Evolutionary conservation across 495 filamentous ascomycete genomes (phyloP), one percentile per base, ranked within the genome.

Genomic region (Penicillium cosmopolitanum): DNA sequence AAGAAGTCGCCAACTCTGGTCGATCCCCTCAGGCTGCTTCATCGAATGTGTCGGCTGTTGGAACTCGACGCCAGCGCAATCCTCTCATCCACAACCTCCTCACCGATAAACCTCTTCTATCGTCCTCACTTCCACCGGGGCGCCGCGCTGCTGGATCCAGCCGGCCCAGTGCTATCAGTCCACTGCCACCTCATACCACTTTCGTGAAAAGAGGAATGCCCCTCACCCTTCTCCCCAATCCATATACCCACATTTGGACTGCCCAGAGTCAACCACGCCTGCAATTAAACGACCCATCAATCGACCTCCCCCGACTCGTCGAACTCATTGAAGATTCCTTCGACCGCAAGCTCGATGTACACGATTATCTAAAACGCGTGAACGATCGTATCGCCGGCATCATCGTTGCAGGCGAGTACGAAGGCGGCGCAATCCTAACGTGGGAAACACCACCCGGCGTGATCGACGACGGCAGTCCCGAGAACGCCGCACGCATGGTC

Each of bases 291-390:
- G 89, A 96, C 72, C 87, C 90, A 3, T 81, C 83, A 19, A 89
- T 98, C 70, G 89, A 97, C 68, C 82, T 97, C 3, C 82, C 88
- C 2, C 86, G 92, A 13, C 83, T 98, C 1, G 82, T 95, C 0
- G 81, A 91, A 57, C 82, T 99, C 12, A 97, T 99, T 56, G 90
- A 99, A 66, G 93, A 98, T 71, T 96, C 92, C 0, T 99, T 99
- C 69, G 83, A 86, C 60, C 85, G 93, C 53, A 89, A 87, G 66
- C 85, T 99, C 8, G 89, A 99, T 68, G 84, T 91, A 0, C 73
- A 87, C 18, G 84, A 93, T 68, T 99, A 98, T 66, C 79, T 98
- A 0, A 70, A 79, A 16, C 87, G 95, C 34, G 85, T 97, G 42
- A 81, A 89, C 25, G 82, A 85, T 31, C 87, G 87, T 13, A 81